Conservation (phyloP, 306 rosid species). For the Boehmeria nivea region DNA sequence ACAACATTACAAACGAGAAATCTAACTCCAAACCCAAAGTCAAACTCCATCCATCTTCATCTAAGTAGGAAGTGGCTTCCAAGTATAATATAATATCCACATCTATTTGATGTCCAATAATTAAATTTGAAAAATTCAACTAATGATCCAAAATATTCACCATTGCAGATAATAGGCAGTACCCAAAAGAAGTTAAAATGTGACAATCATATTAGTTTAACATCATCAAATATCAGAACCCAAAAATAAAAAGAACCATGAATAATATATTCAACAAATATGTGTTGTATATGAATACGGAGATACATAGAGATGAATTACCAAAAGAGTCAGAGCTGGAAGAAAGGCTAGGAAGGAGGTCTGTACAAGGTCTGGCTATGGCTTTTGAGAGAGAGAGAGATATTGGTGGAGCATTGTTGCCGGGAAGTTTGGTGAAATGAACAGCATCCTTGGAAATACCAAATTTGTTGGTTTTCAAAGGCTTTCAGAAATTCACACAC, state of each 20-base stretch:
- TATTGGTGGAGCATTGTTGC: constrained; percentile 1
- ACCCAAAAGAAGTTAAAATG: no score
- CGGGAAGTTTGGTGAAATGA: constrained; percentile 12
- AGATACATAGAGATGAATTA: background rate
- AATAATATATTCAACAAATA: background rate
- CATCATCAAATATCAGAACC: no score
- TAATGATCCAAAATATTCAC: background rate
- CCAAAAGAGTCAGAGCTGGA: background rate
- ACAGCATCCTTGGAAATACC: constrained; percentile 3
- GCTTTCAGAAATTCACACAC: constrained; percentile 4
- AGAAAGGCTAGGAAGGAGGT: background rate
- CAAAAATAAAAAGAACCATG: no score
- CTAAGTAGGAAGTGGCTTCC: no score
- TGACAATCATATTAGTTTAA: no score
- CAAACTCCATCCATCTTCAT: no score
- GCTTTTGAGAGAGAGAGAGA: background rate
- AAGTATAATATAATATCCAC: no score
- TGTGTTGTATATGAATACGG: background rate
- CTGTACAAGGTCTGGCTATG: background rate
- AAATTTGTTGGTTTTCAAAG: constrained; percentile 1
- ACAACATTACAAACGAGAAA: no score
- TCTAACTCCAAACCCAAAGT: no score
- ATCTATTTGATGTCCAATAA: no score
- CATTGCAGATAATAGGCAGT: background rate
- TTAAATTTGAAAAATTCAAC: no score